These are phyloP conservation scores for Sechiopsis laciniata DNA, from an alignment of 306 rosid genomes.

Conservation along the genomic window DNA sequence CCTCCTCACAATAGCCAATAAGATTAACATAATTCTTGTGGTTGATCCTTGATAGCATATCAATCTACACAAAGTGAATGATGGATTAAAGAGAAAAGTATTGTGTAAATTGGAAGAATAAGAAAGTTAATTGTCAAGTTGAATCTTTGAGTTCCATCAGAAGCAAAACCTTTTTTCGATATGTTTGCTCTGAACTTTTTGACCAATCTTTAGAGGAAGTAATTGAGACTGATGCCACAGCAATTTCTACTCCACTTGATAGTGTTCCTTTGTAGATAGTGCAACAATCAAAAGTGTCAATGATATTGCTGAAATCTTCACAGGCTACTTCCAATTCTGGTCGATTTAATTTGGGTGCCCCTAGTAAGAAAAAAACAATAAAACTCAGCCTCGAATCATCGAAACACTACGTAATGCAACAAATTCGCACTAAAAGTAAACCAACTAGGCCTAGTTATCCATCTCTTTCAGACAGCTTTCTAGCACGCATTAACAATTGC, in stretches of 20 bases:
- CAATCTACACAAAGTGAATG: constrained; percentile 49
- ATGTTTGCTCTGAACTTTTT: constrained; percentile 50
- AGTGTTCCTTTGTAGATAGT: constrained; percentile 80
- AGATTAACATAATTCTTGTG: constrained; percentile 91
- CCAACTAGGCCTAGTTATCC: background rate
- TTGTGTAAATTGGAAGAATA: background rate
- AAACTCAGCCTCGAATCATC: constrained; percentile 3
- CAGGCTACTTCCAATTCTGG: constrained; percentile 77
- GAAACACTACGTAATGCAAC: background rate
- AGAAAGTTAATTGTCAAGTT: background rate
- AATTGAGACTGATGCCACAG: constrained; percentile 58
- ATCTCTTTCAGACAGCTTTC: background rate
- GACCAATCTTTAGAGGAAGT: constrained; percentile 62
- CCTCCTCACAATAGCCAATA: constrained; percentile 85
- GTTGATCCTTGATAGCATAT: constrained; percentile 63
- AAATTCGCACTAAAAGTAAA: background rate
- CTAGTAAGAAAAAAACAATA: constrained; percentile 35
- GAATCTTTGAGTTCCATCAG: constrained; percentile 8
- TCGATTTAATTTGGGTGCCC: constrained; percentile 85
- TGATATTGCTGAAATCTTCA: constrained; percentile 91
- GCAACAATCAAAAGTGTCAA: constrained; percentile 36
- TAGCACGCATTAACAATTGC: background rate
- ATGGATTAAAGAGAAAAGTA: background rate
- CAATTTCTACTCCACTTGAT: constrained; percentile 91
- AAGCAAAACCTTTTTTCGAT: constrained; percentile 59